A percentile compares a stretch with the other conserved stretches of the same genome.
Evolutionary conservation across 2,329 filamentous ascomycete species (phyloP).

Genomic region (Paraphaeosphaeria minitans): DNA sequence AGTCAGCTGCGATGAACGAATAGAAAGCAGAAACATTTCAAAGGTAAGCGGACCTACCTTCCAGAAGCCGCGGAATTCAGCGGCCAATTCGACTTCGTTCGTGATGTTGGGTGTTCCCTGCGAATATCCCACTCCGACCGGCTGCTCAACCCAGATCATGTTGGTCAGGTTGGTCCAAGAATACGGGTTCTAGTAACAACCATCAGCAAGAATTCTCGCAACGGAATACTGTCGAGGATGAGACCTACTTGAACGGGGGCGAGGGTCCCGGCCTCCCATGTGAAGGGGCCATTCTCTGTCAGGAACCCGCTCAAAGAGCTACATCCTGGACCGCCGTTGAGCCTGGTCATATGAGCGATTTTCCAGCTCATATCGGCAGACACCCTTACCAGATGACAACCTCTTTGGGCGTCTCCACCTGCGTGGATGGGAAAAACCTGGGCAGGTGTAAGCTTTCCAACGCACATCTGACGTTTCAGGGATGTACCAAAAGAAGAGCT

Average conservation of each 20-base stretch:
- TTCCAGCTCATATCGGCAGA: background rate
- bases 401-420: slow-evolving; percentile 59
- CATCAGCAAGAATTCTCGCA: too few species aligned
- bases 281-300: slow-evolving; percentile 73
- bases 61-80: slow-evolving; percentile 57
- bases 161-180: slow-evolving; percentile 63
- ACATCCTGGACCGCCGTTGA: slow-evolving; percentile 49
- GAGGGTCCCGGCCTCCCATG: slow-evolving; percentile 67
- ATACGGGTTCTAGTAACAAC: slow-evolving; percentile 62
- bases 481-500: slow-evolving; percentile 63
- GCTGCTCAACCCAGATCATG: slow-evolving; percentile 55
- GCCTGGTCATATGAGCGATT: slow-evolving; percentile 25
- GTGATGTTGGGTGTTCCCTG: slow-evolving; percentile 53
- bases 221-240: too few species aligned
- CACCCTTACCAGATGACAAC: slow-evolving; percentile 60
- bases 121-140: slow-evolving; percentile 53
- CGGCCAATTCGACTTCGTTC: slow-evolving; percentile 53
- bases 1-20: too few species aligned
- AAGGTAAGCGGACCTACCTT: slow-evolving; percentile 28
- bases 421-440: slow-evolving; percentile 66
- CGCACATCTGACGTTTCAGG: background rate
- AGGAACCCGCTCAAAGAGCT: slow-evolving; percentile 69
- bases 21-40: too few species aligned
- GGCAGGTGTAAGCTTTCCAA: background rate
- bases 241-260: slow-evolving; percentile 54